These are phyloP conservation scores for Boletus sensibilis DNA, from an alignment of 768 basidiomycete genomes.

Conservation along the genomic window DNA sequence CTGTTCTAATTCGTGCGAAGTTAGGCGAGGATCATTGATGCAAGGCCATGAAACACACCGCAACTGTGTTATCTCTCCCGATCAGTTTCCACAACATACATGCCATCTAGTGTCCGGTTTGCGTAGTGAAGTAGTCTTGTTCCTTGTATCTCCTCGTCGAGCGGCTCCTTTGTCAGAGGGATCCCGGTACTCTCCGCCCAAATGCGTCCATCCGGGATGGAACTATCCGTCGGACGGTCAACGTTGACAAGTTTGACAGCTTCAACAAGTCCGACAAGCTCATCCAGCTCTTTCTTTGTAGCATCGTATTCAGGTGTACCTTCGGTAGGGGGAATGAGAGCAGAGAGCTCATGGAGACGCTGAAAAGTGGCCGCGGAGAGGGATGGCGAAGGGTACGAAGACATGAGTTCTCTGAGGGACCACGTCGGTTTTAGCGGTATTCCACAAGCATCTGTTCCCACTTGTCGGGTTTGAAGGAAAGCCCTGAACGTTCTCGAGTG, in stretches of 20 bases:
- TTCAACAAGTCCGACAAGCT: conserved; percentile 74
- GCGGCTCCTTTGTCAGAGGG: conserved; percentile 21
- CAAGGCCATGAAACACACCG: conserved; percentile 4
- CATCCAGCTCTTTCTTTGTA: conserved; percentile 62
- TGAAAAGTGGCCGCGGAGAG: conserved; percentile 57
- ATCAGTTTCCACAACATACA: conserved; percentile 61
- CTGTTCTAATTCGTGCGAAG: neutral
- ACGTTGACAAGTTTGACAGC: conserved; percentile 67
- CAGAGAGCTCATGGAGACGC: conserved; percentile 70
- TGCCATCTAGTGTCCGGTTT: conserved; percentile 43
- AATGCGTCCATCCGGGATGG: conserved; percentile 42
- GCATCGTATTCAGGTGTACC: conserved; percentile 51
- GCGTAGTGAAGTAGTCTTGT: conserved; percentile 51
- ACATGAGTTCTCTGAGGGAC: conserved; percentile 76
- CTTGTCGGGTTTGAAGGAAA: conserved; percentile 6
- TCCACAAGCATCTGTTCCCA: conserved; percentile 53
- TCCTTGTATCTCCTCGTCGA: conserved; percentile 36
- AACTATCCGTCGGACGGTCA: conserved; percentile 25
- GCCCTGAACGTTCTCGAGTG: neutral
- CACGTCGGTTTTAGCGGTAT: conserved; percentile 71
- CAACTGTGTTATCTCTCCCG: conserved; percentile 21
- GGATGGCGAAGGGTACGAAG: conserved; percentile 71
- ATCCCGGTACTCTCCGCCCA: conserved; percentile 42
- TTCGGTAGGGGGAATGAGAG: conserved; percentile 62
- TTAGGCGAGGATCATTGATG: neutral